Percentiles rank a stretch among this genome's conserved stretches.
Evolutionary conservation across 345 rosid species (phyloP).

Genomic region (Linum lewisii): DNA sequence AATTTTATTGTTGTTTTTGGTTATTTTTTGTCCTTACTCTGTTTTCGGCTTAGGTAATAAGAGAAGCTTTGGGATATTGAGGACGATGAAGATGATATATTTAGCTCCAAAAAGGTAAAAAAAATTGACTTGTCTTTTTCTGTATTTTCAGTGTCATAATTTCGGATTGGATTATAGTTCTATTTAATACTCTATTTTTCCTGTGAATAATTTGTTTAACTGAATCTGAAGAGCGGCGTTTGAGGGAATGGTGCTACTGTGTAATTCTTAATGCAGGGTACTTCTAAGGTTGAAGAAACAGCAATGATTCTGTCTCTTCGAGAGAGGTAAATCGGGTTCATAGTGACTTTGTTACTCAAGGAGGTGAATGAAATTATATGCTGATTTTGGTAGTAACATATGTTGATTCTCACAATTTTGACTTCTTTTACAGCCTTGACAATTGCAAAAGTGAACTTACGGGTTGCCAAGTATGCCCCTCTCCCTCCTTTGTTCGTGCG

Average conservation of each 20-base stretch:
- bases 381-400: not conserved
- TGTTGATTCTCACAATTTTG: slow-evolving; percentile 7
- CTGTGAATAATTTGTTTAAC: not conserved
- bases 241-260: not conserved
- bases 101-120: slow-evolving; percentile 70
- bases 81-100: slow-evolving; percentile 86
- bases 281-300: slow-evolving; percentile 60
- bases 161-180: too few relatives aligned
- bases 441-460: slow-evolving; percentile 64
- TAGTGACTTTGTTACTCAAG: not conserved
- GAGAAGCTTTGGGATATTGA: slow-evolving; percentile 79
- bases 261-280: slow-evolving; percentile 31
- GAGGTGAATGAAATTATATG: not conserved
- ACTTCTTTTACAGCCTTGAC: slow-evolving; percentile 58
- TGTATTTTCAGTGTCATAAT: too few relatives aligned
- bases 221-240: not conserved
- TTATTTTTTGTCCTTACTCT: not conserved
- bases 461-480: slow-evolving; percentile 54
- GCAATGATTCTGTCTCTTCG: slow-evolving; percentile 84
- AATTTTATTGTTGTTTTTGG: not conserved
- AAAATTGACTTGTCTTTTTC: not conserved
- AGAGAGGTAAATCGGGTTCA: slow-evolving; percentile 47
- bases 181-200: too few relatives aligned
- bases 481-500: not conserved
- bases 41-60: slow-evolving; percentile 34